Conservation (phyloP, 2,329 filamentous ascomycete species). For the Dryadomyces quercus-mongolicae region DNA sequence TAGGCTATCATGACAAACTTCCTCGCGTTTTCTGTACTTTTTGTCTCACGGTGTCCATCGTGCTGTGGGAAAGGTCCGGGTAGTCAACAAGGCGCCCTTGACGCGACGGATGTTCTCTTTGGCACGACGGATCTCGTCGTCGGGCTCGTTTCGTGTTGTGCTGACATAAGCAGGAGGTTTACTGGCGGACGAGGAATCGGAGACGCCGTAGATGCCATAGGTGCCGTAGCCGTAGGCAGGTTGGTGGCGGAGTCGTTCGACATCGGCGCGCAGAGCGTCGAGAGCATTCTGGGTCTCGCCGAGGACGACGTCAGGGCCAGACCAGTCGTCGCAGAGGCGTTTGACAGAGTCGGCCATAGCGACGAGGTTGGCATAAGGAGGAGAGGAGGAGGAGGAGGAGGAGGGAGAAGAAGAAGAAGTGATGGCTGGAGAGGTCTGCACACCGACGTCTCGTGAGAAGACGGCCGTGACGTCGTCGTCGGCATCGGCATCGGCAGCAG, state of each 20-base stretch:
- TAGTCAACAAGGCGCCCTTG: slow-evolving; percentile 66
- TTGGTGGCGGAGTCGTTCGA: slow-evolving; percentile 41
- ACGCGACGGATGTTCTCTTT: slow-evolving; percentile 67
- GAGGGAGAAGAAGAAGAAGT: background rate
- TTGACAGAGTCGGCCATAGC: slow-evolving; percentile 12
- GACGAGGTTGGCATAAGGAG: background rate
- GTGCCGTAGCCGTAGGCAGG: slow-evolving; percentile 14
- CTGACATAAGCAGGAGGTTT: slow-evolving; percentile 26
- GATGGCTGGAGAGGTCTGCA: slow-evolving; percentile 54
- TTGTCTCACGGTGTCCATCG: slow-evolving; percentile 10
- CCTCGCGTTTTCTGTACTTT: no score
- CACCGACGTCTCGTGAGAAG: slow-evolving; percentile 70
- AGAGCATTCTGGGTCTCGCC: slow-evolving; percentile 38
- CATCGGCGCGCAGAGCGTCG: slow-evolving; percentile 50
- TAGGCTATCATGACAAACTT: no score
- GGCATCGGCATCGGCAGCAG: slow-evolving; percentile 6
- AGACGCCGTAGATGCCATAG: slow-evolving; percentile 31
- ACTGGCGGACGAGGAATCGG: slow-evolving; percentile 26
- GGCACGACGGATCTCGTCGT: slow-evolving; percentile 61
- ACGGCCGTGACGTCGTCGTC: slow-evolving; percentile 41
- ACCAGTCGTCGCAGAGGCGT: slow-evolving; percentile 4
- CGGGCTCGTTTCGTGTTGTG: slow-evolving; percentile 36
- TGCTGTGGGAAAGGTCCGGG: slow-evolving; percentile 56
- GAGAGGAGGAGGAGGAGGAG: background rate
- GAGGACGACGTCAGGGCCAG: slow-evolving; percentile 1